Percentiles rank a stretch among this genome's conserved stretches.
phyloP scores from a whole-genome alignment of 2,329 filamentous ascomycete species.

The Cercospora sojina region DNA sequence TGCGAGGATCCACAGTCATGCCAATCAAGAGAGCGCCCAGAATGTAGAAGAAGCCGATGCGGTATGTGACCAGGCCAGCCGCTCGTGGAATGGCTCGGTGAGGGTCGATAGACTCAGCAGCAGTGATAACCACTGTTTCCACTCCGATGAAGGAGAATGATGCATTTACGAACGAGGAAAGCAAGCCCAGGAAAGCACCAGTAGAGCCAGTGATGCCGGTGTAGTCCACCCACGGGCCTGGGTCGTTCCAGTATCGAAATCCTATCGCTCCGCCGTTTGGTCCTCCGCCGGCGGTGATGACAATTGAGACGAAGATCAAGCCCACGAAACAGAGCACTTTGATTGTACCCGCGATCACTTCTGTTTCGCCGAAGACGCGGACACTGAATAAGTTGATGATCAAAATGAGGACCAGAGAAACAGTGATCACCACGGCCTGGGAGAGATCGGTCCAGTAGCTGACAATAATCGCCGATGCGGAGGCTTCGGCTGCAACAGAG shows the following conservation, averaged over 20 bases:
- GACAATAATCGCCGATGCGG: conserved; percentile 31
- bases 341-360: conserved; percentile 29
- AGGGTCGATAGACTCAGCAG: conserved; percentile 56
- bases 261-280: conserved; percentile 34
- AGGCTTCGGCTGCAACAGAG: conserved; percentile 30
- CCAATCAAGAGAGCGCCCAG: conserved; percentile 58
- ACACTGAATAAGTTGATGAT: conserved; percentile 30
- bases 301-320: conserved; percentile 40
- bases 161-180: conserved; percentile 36
- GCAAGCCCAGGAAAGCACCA: conserved; percentile 30
- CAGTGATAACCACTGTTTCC: conserved; percentile 55
- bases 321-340: conserved; percentile 43
- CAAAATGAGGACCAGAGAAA: conserved; percentile 27
- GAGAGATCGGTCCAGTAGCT: conserved; percentile 30
- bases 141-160: conserved; percentile 54
- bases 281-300: conserved; percentile 43
- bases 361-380: conserved; percentile 25
- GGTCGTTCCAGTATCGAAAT: conserved; percentile 24
- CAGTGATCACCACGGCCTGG: conserved; percentile 28
- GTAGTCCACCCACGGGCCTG: conserved; percentile 36
- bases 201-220: conserved; percentile 36
- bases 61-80: conserved; percentile 45
- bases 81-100: conserved; percentile 54
- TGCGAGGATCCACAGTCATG: conserved; percentile 58
- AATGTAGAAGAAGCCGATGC: conserved; percentile 55